Conservation (phyloP, 345 rosid species). For the Lepidium didymum region DNA sequence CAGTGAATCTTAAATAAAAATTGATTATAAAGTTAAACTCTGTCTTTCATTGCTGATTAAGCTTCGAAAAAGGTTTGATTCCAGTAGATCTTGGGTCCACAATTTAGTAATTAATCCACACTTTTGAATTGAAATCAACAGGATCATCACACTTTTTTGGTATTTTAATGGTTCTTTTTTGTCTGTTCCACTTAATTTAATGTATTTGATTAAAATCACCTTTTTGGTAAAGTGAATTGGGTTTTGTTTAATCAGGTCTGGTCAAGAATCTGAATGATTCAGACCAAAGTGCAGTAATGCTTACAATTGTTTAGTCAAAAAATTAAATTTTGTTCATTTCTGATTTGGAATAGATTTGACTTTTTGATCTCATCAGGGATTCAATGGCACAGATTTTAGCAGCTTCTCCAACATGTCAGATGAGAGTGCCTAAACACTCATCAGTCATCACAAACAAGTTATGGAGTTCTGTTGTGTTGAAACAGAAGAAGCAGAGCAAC, state of each 20-base stretch:
- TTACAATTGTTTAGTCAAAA: neutral
- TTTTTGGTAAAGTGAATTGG: neutral
- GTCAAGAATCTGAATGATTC: slow-evolving; percentile 11
- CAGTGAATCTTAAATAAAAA: neutral
- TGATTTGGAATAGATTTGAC: slow-evolving; percentile 1
- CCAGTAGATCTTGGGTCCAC: slow-evolving; percentile 25
- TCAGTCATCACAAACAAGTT: slow-evolving; percentile 42
- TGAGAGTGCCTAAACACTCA: slow-evolving; percentile 56
- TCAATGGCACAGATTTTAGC: slow-evolving; percentile 86
- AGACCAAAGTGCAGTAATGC: neutral
- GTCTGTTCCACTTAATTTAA: neutral
- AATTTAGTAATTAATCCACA: slow-evolving; percentile 7
- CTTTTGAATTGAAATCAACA: neutral
- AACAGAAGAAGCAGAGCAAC: slow-evolving; percentile 60
- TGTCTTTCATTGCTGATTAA: slow-evolving; percentile 14
- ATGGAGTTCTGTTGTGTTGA: slow-evolving; percentile 60
- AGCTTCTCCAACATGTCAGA: slow-evolving; percentile 70
- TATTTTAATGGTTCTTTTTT: slow-evolving; percentile 19
- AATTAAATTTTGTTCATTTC: neutral
- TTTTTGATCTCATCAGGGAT: slow-evolving; percentile 24
- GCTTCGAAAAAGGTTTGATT: neutral
- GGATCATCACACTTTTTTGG: slow-evolving; percentile 22
- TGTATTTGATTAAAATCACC: neutral
- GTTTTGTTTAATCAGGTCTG: slow-evolving; percentile 12
- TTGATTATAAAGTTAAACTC: slow-evolving; percentile 2